A percentile compares a stretch with the other conserved stretches of the same genome.
These are phyloP conservation scores for Ilyonectria mors-panacis DNA, from an alignment of 2,329 filamentous ascomycete genomes.

Conservation along the genomic window DNA sequence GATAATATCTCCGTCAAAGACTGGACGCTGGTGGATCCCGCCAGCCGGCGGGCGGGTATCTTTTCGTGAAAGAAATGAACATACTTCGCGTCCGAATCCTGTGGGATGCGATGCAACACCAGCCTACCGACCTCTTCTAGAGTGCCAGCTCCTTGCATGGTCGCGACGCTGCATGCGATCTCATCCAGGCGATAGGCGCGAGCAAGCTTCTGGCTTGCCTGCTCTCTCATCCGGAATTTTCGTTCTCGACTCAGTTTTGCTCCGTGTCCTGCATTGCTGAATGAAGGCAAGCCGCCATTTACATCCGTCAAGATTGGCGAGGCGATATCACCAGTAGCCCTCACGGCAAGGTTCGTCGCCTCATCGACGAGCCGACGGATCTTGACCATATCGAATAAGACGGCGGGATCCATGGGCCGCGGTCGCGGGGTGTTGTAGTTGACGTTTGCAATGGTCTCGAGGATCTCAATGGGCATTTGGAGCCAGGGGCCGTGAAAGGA, in stretches of 20 bases:
- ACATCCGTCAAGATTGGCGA: conserved; percentile 73
- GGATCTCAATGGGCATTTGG: conserved; percentile 82
- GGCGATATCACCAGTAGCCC: conserved; percentile 81
- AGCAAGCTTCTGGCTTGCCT: conserved; percentile 83
- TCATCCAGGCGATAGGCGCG: conserved; percentile 87
- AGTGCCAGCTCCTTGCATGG: conserved; percentile 84
- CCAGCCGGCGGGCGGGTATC: conserved; percentile 82
- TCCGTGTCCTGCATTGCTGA: conserved; percentile 62
- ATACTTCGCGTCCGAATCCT: conserved; percentile 82
- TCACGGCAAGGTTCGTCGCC: conserved; percentile 82
- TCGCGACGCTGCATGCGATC: conserved; percentile 85
- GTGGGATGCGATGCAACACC: conserved; percentile 79
- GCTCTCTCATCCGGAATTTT: conserved; percentile 84
- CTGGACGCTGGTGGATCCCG: conserved; percentile 78
- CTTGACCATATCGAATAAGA: conserved; percentile 88
- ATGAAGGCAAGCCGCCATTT: conserved; percentile 57
- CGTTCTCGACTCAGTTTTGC: conserved; percentile 82
- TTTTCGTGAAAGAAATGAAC: conserved; percentile 96
- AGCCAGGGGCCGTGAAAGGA: conserved; percentile 89
- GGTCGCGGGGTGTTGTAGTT: conserved; percentile 85
- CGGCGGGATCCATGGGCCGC: conserved; percentile 82
- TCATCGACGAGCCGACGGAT: conserved; percentile 86
- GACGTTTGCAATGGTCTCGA: conserved; percentile 83
- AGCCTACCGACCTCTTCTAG: conserved; percentile 82
- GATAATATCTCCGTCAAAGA: conserved; percentile 78